Conservation (phyloP, 495 filamentous ascomycete species). For the Niebla homalea region DNA sequence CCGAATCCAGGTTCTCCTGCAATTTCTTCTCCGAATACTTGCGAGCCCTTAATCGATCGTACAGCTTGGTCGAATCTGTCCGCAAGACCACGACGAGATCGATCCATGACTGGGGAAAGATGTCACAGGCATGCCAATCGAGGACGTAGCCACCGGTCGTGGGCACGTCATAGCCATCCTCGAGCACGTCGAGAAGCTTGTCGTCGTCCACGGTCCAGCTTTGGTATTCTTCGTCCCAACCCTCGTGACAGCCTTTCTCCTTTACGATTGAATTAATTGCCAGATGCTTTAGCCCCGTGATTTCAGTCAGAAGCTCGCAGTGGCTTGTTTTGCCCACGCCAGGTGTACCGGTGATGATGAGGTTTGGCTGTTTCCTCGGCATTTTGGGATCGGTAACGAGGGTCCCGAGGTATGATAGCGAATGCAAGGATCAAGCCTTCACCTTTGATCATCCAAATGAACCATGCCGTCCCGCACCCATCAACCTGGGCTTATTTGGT, state of each 20-base stretch:
- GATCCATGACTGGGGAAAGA: conserved; percentile 88
- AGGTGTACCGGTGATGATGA: conserved; percentile 89
- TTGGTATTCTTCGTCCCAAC: conserved; percentile 69
- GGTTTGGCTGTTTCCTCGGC: conserved; percentile 60
- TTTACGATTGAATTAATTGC: conserved; percentile 87
- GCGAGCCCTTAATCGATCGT: conserved; percentile 66
- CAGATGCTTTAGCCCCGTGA: conserved; percentile 64
- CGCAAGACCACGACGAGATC: conserved; percentile 90
- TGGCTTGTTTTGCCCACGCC: conserved; percentile 92
- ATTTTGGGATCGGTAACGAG: conserved; percentile 10
- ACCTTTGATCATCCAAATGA: too few species aligned
- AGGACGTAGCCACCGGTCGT: conserved; percentile 70
- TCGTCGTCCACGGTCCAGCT: conserved; percentile 96
- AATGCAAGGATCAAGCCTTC: too few species aligned
- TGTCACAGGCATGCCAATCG: conserved; percentile 96
- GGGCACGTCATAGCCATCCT: conserved; percentile 51
- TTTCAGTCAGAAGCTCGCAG: conserved; percentile 62
- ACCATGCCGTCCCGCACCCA: too few species aligned
- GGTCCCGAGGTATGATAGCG: not conserved
- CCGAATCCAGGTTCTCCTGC: conserved; percentile 90
- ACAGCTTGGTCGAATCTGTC: conserved; percentile 62
- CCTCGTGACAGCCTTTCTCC: conserved; percentile 66
- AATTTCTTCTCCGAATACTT: conserved; percentile 75
- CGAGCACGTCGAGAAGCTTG: conserved; percentile 84
- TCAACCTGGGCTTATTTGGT: too few species aligned